phyloP scores from a whole-genome alignment of 2,329 filamentous ascomycete species.

The Epichloe scottii region DNA sequence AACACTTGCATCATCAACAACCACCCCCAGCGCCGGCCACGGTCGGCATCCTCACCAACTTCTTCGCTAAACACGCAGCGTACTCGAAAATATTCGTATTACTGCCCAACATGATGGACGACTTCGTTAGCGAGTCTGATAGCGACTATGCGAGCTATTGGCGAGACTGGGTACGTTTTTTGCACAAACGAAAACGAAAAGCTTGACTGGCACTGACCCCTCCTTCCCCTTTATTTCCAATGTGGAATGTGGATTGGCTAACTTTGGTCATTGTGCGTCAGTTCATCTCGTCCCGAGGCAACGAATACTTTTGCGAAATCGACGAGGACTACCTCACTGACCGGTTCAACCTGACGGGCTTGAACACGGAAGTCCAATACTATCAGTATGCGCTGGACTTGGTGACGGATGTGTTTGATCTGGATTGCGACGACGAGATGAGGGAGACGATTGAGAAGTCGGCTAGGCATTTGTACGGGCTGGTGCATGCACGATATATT shows the following conservation, averaged over 20 bases:
- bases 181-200: neutral
- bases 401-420: conserved; percentile 95
- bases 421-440: conserved; percentile 98
- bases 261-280: conserved; percentile 24
- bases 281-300: conserved; percentile 96
- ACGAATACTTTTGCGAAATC: conserved; percentile 99
- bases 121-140: conserved; percentile 94
- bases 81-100: neutral
- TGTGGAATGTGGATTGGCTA: neutral
- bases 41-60: neutral
- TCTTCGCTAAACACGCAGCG: neutral
- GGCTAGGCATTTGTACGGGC: conserved; percentile 84
- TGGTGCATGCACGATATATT: conserved; percentile 93
- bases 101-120: conserved; percentile 57
- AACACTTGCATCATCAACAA: conserved; percentile 1
- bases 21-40: neutral
- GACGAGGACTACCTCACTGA: conserved; percentile 98
- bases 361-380: conserved; percentile 96
- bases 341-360: conserved; percentile 91
- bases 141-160: conserved; percentile 99
- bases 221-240: too few relatives aligned
- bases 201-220: neutral
- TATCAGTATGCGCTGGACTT: conserved; percentile 98
- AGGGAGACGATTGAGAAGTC: conserved; percentile 97
- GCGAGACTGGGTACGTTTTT: conserved; percentile 81